A percentile compares a stretch with the other conserved stretches of the same genome.
phyloP scores from a whole-genome alignment of 2,329 filamentous ascomycete genomes.

The Penicillium griseofulvum region DNA sequence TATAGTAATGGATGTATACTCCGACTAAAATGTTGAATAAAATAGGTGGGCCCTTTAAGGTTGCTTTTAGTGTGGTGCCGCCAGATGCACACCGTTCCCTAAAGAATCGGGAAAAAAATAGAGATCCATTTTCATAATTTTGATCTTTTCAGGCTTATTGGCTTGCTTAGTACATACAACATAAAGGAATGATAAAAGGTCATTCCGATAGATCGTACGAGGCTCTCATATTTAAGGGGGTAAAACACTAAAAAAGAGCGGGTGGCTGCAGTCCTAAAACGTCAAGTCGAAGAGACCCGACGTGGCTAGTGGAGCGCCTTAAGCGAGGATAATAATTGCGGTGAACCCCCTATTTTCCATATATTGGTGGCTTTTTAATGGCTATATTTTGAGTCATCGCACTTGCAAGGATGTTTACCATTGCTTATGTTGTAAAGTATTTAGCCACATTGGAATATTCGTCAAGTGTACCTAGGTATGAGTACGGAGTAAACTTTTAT shows the following conservation, averaged over 20 bases:
- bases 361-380: slow-evolving; percentile 1
- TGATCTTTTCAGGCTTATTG: no score
- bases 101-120: neutral
- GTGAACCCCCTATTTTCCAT: slow-evolving; percentile 12
- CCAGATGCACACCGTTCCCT: slow-evolving; percentile 20
- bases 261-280: slow-evolving; percentile 42
- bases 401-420: neutral
- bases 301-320: slow-evolving; percentile 21
- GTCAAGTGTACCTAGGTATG: no score
- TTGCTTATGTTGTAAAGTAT: no score
- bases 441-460: no score
- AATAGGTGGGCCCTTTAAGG: slow-evolving; percentile 19
- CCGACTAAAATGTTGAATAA: slow-evolving; percentile 1
- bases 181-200: neutral
- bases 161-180: neutral
- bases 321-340: slow-evolving; percentile 19
- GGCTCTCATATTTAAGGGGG: neutral
- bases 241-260: slow-evolving; percentile 44
- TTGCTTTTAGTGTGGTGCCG: slow-evolving; percentile 24
- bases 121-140: neutral
- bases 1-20: no score
- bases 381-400: neutral
- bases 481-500: no score
- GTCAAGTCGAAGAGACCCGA: slow-evolving; percentile 14
- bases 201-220: slow-evolving; percentile 1